Conservation (phyloP, 2,329 filamentous ascomycete species). For the Chaetomiaceae sp. region DNA sequence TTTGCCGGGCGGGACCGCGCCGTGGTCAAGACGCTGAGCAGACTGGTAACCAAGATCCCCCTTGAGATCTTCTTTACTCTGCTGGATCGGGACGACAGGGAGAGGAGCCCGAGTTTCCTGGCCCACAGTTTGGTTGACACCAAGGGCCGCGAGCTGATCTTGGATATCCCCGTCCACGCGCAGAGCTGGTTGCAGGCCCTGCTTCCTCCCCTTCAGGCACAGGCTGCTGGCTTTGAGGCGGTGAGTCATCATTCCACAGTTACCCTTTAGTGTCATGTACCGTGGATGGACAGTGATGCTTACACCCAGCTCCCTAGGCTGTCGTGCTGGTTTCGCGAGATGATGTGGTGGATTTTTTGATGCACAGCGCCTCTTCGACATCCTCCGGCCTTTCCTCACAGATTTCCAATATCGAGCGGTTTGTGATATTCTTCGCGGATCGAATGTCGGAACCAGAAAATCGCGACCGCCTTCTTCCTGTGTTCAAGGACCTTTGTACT, state of each 20-base stretch:
- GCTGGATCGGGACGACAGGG: constrained; percentile 9
- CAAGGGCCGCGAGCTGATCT: not conserved
- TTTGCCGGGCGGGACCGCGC: constrained; percentile 3
- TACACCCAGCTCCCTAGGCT: not conserved
- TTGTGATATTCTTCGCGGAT: constrained; percentile 7
- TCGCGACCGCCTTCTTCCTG: constrained; percentile 4
- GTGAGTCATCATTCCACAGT: too few relatives aligned
- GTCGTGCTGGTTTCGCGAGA: constrained; percentile 19
- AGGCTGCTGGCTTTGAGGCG: not conserved
- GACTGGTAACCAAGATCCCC: not conserved
- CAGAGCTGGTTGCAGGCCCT: constrained; percentile 7
- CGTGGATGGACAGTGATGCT: too few relatives aligned
- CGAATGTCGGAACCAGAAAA: not conserved
- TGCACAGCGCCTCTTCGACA: not conserved
- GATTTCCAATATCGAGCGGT: not conserved
- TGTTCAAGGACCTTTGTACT: constrained; percentile 13
- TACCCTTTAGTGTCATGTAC: too few relatives aligned
- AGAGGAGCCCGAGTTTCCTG: constrained; percentile 6
- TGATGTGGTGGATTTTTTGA: constrained; percentile 16
- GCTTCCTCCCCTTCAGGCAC: not conserved
- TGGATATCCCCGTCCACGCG: constrained; percentile 7
- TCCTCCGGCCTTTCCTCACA: not conserved
- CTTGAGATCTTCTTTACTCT: constrained; percentile 14
- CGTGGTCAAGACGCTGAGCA: constrained; percentile 3
- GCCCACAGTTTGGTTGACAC: constrained; percentile 5